Conservation (phyloP, 805 yeast species). For the Candida ipomoeae region DNA sequence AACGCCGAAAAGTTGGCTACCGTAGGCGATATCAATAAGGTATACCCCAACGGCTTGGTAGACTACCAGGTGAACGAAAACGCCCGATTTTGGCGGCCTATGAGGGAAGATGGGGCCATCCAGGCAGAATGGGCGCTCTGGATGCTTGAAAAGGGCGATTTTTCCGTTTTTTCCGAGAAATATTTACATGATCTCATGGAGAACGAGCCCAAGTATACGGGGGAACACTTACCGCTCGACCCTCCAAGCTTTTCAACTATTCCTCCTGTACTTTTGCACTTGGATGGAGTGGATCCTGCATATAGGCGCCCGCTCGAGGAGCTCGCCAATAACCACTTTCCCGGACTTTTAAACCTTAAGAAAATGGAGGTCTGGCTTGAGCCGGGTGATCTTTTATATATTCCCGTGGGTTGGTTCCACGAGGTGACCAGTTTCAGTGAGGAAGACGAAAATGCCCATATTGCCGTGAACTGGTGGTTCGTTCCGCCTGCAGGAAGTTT, state of each 20-base stretch:
- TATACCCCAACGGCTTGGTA: conserved; percentile 62
- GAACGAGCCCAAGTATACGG: conserved; percentile 9
- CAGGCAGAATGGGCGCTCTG: conserved; percentile 45
- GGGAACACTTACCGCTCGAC: conserved; percentile 26
- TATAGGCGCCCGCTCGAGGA: conserved; percentile 25
- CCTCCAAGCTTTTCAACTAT: conserved; percentile 68
- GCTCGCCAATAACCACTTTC: conserved; percentile 43
- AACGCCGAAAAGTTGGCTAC: conserved; percentile 59
- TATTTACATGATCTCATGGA: conserved; percentile 7
- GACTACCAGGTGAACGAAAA: conserved; percentile 52
- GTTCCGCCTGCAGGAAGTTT: conserved; percentile 51
- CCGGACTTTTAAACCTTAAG: conserved; percentile 41
- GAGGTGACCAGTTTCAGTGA: conserved; percentile 66
- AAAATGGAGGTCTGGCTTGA: conserved; percentile 45
- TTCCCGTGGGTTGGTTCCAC: conserved; percentile 82
- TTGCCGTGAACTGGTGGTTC: conserved; percentile 74
- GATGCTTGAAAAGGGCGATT: conserved; percentile 28
- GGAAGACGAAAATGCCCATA: conserved; percentile 37
- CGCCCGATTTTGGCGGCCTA: conserved; percentile 61
- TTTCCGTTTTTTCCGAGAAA: conserved; percentile 11
- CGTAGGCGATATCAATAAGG: conserved; percentile 53
- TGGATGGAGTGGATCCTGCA: conserved; percentile 43
- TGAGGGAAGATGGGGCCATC: conserved; percentile 62
- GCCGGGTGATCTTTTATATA: conserved; percentile 63
- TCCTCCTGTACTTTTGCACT: conserved; percentile 60